These are phyloP conservation scores for Adiantum capillusveneris DNA, from an alignment of 75 land plant species.

Conservation along the genomic window DNA sequence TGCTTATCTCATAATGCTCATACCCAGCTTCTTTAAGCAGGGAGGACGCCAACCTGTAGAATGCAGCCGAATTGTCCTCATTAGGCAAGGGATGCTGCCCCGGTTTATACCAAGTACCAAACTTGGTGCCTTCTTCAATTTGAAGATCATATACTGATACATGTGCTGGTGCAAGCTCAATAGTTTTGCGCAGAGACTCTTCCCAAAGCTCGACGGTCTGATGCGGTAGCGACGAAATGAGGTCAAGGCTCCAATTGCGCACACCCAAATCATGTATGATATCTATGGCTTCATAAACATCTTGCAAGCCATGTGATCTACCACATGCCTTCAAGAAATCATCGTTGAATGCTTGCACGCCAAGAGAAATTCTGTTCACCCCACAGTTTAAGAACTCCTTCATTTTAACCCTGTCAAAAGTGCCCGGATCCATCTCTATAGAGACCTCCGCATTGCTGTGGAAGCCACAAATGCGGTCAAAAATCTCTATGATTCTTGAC, in stretches of 20 bases:
- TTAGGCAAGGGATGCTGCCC: constrained; percentile 82
- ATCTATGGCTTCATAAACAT: constrained; percentile 77
- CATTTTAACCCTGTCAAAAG: constrained; percentile 48
- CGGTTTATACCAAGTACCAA: constrained; percentile 68
- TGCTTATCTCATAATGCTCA: constrained; percentile 90
- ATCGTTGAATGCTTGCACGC: constrained; percentile 89
- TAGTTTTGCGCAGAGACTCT: constrained; percentile 49
- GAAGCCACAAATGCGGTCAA: constrained; percentile 49
- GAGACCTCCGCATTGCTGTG: constrained; percentile 50
- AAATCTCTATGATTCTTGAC: constrained; percentile 33
- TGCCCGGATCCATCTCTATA: constrained; percentile 98
- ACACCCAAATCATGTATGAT: constrained; percentile 44
- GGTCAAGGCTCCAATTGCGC: constrained; percentile 89
- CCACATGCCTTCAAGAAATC: constrained; percentile 71
- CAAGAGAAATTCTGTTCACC: constrained; percentile 84
- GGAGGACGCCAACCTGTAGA: constrained; percentile 63
- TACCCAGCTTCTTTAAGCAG: constrained; percentile 60
- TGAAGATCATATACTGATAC: constrained; percentile 90
- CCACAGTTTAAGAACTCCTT: constrained; percentile 52
- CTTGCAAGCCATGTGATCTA: constrained; percentile 69
- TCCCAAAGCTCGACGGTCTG: constrained; percentile 79
- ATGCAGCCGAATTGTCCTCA: constrained; percentile 63
- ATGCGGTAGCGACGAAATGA: constrained; percentile 82
- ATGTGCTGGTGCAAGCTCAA: constrained; percentile 58
- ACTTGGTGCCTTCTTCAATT: constrained; percentile 92